phyloP scores from a whole-genome alignment of 2,329 filamentous ascomycete species.

The Fusarium falciforme region DNA sequence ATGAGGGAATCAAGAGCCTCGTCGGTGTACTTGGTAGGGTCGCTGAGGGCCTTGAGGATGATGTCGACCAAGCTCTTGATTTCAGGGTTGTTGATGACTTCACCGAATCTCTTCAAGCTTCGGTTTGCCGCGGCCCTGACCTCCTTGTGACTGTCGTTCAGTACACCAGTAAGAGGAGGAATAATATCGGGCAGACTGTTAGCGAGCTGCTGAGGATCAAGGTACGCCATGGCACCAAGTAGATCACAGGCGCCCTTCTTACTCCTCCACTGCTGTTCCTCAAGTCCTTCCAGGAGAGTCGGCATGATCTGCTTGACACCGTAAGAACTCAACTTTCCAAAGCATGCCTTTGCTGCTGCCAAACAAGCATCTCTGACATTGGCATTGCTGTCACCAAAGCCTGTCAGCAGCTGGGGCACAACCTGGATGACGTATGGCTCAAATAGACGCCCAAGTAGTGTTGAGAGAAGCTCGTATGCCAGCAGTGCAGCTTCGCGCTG shows the following conservation, averaged over 20 bases:
- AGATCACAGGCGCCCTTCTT: slow-evolving; percentile 98
- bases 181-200: slow-evolving; percentile 96
- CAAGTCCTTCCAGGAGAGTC: slow-evolving; percentile 88
- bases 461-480: slow-evolving; percentile 89
- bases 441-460: slow-evolving; percentile 87
- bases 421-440: slow-evolving; percentile 98
- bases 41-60: slow-evolving; percentile 94
- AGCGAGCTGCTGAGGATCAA: slow-evolving; percentile 94
- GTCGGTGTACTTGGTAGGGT: slow-evolving; percentile 97
- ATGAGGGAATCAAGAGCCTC: slow-evolving; percentile 93
- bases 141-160: slow-evolving; percentile 99
- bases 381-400: slow-evolving; percentile 88
- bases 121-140: slow-evolving; percentile 92
- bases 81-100: slow-evolving; percentile 98
- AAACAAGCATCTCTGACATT: slow-evolving; percentile 95
- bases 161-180: slow-evolving; percentile 89
- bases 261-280: slow-evolving; percentile 97
- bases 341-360: slow-evolving; percentile 93
- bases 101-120: slow-evolving; percentile 96
- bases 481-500: slow-evolving; percentile 90
- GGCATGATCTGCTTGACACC: slow-evolving; percentile 96
- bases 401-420: slow-evolving; percentile 87
- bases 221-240: slow-evolving; percentile 96
- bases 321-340: slow-evolving; percentile 91
- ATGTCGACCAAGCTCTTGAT: slow-evolving; percentile 93